Percentiles rank a stretch among this genome's conserved stretches.
phyloP scores from a whole-genome alignment of 805 yeast species.

The Lachancea quebecensis region DNA sequence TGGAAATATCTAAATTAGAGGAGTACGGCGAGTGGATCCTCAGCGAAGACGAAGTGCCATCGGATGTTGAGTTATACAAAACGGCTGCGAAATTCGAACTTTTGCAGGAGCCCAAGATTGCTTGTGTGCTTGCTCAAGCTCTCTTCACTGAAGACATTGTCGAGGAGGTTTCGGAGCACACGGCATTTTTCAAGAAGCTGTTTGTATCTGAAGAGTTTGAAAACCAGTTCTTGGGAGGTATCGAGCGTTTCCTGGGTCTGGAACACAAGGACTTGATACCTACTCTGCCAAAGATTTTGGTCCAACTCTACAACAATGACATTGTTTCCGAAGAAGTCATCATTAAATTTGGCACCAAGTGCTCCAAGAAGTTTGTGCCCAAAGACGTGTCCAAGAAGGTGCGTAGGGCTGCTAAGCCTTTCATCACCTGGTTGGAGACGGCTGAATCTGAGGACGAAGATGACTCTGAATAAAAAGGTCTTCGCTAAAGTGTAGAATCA shows the following conservation, averaged over 20 bases:
- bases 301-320: conserved; percentile 76
- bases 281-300: conserved; percentile 71
- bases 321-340: conserved; percentile 77
- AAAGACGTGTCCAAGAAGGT: conserved; percentile 90
- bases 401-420: conserved; percentile 93
- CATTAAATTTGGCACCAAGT: conserved; percentile 76
- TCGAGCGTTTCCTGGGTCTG: conserved; percentile 86
- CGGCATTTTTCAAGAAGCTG: conserved; percentile 76
- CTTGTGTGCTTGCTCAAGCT: conserved; percentile 88
- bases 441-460: conserved; percentile 81
- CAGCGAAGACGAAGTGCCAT: conserved; percentile 55
- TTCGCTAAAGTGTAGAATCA: background rate
- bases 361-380: conserved; percentile 88
- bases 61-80: conserved; percentile 88
- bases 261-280: conserved; percentile 68
- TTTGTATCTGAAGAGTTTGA: conserved; percentile 58
- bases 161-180: conserved; percentile 65
- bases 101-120: conserved; percentile 62
- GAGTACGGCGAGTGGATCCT: conserved; percentile 88
- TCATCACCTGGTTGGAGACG: conserved; percentile 87
- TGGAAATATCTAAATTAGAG: conserved; percentile 46
- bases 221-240: conserved; percentile 88
- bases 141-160: conserved; percentile 74
- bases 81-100: conserved; percentile 77
- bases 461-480: conserved; percentile 14